A percentile compares a stretch with the other conserved stretches of the same genome.
These are phyloP conservation scores for Perkinsus olseni DNA, from an alignment of 169 alveolate genomes.

Conservation along the genomic window DNA sequence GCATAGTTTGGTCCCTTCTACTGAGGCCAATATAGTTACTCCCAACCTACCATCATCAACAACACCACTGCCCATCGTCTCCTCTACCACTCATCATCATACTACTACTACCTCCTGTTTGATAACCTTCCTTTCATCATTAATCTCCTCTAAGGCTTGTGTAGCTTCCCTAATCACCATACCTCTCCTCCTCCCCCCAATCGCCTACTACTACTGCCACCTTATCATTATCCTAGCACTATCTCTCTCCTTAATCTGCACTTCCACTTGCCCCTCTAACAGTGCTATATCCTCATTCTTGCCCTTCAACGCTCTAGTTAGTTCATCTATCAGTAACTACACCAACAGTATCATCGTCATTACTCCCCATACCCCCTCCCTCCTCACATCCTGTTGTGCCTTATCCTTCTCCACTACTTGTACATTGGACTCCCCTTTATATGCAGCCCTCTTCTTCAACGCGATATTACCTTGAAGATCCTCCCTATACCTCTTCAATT, in stretches of 20 bases:
- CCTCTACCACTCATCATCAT: background rate
- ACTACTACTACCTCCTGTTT: background rate
- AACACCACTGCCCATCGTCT: no score
- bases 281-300: background rate
- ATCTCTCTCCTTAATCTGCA: background rate
- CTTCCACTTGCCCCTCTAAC: background rate
- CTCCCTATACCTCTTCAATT: background rate
- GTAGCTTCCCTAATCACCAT: background rate
- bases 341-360: background rate
- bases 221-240: background rate
- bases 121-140: background rate
- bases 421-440: background rate
- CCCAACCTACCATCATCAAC: background rate
- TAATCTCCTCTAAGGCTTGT: background rate
- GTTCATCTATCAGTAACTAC: background rate
- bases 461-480: background rate
- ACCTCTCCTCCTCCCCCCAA: no score
- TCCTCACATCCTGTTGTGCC: background rate
- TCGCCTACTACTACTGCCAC: no score
- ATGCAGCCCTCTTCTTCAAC: background rate
- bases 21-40: background rate
- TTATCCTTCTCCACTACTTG: background rate
- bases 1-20: background rate
- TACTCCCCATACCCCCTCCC: background rate
- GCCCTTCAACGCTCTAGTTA: background rate